Conservation (phyloP, 192 early-diverging fungal species). For the Geosiphon pyriformis region DNA sequence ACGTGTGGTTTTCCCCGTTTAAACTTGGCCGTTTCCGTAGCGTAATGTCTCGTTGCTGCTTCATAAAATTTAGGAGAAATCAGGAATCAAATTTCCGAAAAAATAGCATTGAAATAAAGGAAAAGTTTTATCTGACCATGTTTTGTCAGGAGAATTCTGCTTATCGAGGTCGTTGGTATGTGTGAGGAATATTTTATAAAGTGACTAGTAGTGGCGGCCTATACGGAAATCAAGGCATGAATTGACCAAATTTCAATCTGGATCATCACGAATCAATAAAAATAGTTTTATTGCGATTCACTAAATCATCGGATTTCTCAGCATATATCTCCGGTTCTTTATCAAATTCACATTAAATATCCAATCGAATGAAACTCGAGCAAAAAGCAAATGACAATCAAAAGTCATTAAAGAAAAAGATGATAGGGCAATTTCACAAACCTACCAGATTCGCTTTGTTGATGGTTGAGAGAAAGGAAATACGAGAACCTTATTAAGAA, state of each 20-base stretch:
- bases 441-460: too few species aligned
- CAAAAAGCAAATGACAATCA: too few species aligned
- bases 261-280: background rate
- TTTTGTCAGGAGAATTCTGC: background rate
- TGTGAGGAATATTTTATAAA: background rate
- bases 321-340: too few species aligned
- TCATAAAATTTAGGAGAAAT: background rate
- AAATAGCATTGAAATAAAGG: background rate
- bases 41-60: slow-evolving; percentile 5
- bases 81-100: background rate
- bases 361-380: too few species aligned
- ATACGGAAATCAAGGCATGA: background rate
- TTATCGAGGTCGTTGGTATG: background rate
- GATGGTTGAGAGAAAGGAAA: too few species aligned
- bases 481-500: too few species aligned
- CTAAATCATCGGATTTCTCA: background rate
- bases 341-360: too few species aligned
- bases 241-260: background rate
- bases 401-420: too few species aligned
- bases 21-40: slow-evolving; percentile 59
- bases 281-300: background rate
- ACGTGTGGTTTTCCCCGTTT: slow-evolving; percentile 90
- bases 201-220: background rate
- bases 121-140: background rate
- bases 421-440: too few species aligned